phyloP scores from a whole-genome alignment of 108 stramenopile species.

The Fistulifera pelliculosa region DNA sequence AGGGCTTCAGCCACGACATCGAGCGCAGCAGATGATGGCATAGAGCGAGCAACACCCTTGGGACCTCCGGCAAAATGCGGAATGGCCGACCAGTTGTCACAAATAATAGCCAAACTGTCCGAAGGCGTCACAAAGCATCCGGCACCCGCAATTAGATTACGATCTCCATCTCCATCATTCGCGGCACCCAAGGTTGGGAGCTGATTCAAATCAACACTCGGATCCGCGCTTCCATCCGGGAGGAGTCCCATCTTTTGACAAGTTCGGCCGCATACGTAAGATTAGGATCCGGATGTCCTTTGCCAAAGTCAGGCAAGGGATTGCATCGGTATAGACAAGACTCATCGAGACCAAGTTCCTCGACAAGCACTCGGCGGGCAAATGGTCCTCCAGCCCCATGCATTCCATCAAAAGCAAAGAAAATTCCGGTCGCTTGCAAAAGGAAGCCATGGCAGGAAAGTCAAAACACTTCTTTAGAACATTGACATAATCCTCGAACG shows the following conservation, averaged over 20 bases:
- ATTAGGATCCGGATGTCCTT: constrained; percentile 98
- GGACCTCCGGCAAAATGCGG: constrained; percentile 95
- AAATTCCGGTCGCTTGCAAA: constrained; percentile 73
- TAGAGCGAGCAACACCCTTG: constrained; percentile 94
- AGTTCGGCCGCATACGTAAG: constrained; percentile 94
- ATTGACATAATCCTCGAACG: constrained; percentile 74
- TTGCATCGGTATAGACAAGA: constrained; percentile 71
- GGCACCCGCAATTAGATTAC: constrained; percentile 96
- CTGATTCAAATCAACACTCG: constrained; percentile 16
- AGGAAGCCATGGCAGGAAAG: constrained; percentile 69
- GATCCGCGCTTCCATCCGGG: constrained; percentile 67
- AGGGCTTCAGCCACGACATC: constrained; percentile 89
- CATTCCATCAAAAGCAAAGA: constrained; percentile 95
- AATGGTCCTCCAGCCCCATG: constrained; percentile 97
- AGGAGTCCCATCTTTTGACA: constrained; percentile 85
- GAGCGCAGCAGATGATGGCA: constrained; percentile 96
- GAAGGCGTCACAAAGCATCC: constrained; percentile 98
- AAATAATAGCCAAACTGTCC: constrained; percentile 95
- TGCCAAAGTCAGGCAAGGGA: constrained; percentile 92
- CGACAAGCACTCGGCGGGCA: constrained; percentile 83
- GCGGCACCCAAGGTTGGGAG: constrained; percentile 91
- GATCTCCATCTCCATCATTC: constrained; percentile 98
- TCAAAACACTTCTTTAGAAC: constrained; percentile 91
- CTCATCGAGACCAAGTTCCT: constrained; percentile 76
- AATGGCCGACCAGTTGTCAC: constrained; percentile 93